Percentiles rank a stretch among this genome's conserved stretches.
Evolutionary conservation across 2,329 filamentous ascomycete species (phyloP).

Genomic region (Alternaria gaisen): DNA sequence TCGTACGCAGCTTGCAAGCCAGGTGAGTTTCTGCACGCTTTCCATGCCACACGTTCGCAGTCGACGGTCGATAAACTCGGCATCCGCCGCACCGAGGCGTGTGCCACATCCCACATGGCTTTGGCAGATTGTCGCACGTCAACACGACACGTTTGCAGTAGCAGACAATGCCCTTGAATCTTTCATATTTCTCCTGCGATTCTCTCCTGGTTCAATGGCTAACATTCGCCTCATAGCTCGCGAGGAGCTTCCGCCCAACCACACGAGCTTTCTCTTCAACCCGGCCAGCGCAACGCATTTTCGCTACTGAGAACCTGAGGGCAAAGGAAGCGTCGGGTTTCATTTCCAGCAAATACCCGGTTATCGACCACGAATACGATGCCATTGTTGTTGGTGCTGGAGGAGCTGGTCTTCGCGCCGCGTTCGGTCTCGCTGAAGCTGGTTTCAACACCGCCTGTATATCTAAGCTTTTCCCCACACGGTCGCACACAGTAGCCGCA

Average conservation of each 20-base stretch:
- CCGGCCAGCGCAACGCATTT: conserved; percentile 81
- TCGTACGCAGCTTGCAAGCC: conserved; percentile 50
- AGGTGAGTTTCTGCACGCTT: conserved; percentile 41
- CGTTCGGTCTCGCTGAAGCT: conserved; percentile 85
- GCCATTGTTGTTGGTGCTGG: conserved; percentile 90
- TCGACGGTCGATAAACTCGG: conserved; percentile 25
- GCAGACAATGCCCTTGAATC: background rate
- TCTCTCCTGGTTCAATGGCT: conserved; percentile 37
- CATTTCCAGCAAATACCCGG: conserved; percentile 88
- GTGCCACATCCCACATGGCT: conserved; percentile 34
- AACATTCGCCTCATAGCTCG: conserved; percentile 62
- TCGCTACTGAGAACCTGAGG: conserved; percentile 83
- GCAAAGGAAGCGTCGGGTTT: conserved; percentile 92
- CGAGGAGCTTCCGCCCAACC: conserved; percentile 69
- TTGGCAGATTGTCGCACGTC: conserved; percentile 17
- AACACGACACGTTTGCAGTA: conserved; percentile 1
- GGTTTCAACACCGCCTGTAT: conserved; percentile 92
- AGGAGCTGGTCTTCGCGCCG: conserved; percentile 81
- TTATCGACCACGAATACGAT: conserved; percentile 99
- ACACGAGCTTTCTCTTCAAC: conserved; percentile 87
- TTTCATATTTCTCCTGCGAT: background rate
- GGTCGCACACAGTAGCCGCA: conserved; percentile 82
- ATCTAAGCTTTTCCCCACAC: conserved; percentile 83
- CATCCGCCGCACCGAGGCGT: conserved; percentile 38
- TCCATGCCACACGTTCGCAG: conserved; percentile 18